Conservation (phyloP, 345 rosid genomes). For the Citrus unshiu region DNA sequence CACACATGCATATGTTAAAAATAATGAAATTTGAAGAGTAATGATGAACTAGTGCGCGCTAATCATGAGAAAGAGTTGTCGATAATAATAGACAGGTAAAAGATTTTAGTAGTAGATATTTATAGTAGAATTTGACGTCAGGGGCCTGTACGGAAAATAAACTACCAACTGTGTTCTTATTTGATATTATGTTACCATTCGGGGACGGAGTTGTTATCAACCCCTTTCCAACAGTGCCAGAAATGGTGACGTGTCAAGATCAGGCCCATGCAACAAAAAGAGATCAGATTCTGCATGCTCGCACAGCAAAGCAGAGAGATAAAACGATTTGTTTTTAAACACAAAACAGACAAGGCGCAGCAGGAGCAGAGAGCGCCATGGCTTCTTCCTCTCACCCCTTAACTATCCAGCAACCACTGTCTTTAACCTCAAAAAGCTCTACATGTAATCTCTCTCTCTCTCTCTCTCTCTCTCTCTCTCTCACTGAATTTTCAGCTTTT, state of each 20-base stretch:
- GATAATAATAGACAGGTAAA: no score
- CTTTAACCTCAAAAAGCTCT: slow-evolving; percentile 16
- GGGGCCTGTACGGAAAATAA: no score
- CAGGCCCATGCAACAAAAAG: not conserved
- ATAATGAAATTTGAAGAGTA: no score
- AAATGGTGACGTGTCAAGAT: not conserved
- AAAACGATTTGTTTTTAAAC: not conserved
- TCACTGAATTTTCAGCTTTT: not conserved
- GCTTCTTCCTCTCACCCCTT: slow-evolving; percentile 32
- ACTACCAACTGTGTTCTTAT: no score
- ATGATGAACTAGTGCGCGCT: no score
- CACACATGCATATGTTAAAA: no score
- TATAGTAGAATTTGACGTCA: no score
- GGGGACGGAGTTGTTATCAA: no score
- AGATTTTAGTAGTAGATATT: no score
- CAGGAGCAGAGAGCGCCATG: slow-evolving; percentile 4
- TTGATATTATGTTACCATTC: no score
- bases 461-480: slow-evolving; percentile 17
- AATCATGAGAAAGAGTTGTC: no score
- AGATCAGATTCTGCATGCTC: not conserved
- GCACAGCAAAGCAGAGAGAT: not conserved
- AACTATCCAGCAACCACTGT: slow-evolving; percentile 23
- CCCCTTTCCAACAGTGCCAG: not conserved
- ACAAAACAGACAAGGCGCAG: not conserved
- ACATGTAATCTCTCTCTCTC: slow-evolving; percentile 29